Evolutionary conservation across 345 rosid species (phyloP).

Genomic region (Zanthoxylum bungeanum): DNA sequence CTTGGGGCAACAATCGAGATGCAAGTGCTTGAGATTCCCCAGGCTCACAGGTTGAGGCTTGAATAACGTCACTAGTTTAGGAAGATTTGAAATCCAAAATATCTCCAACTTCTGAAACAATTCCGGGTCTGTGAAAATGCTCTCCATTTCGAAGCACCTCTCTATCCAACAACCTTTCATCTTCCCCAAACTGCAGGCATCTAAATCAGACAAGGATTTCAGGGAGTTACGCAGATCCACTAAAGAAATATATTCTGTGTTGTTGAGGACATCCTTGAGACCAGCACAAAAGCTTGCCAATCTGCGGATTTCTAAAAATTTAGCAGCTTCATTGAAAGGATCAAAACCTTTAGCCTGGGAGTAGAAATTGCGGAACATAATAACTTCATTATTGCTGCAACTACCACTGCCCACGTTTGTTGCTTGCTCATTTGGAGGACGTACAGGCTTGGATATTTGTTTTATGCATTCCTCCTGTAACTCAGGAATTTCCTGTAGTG

Average conservation of each 20-base stretch:
- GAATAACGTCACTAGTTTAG: conserved; percentile 25
- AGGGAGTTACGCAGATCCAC: conserved; percentile 23
- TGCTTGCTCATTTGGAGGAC: background rate
- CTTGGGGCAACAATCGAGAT: conserved; percentile 44
- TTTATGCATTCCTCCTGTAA: conserved; percentile 10
- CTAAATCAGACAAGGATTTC: conserved; percentile 31
- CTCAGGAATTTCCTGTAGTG: conserved; percentile 2
- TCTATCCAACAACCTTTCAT: conserved; percentile 37
- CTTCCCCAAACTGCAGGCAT: conserved; percentile 9
- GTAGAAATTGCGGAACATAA: conserved; percentile 14
- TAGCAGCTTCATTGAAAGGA: background rate
- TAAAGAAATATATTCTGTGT: conserved; percentile 28
- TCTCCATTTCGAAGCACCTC: conserved; percentile 27
- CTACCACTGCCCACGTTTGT: background rate
- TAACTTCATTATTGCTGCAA: background rate
- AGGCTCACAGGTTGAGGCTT: conserved; percentile 14
- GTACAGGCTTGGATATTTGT: background rate
- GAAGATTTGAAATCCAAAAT: conserved; percentile 38
- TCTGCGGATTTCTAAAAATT: conserved; percentile 36
- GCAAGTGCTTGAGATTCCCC: conserved; percentile 33
- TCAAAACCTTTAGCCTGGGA: background rate
- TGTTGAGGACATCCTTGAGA: conserved; percentile 14
- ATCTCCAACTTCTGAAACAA: conserved; percentile 29
- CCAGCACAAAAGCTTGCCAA: conserved; percentile 12
- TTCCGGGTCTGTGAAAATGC: conserved; percentile 27